Conservation (phyloP, 1,284 basidiomycete genomes). For the Malassezia yamatoensis region DNA sequence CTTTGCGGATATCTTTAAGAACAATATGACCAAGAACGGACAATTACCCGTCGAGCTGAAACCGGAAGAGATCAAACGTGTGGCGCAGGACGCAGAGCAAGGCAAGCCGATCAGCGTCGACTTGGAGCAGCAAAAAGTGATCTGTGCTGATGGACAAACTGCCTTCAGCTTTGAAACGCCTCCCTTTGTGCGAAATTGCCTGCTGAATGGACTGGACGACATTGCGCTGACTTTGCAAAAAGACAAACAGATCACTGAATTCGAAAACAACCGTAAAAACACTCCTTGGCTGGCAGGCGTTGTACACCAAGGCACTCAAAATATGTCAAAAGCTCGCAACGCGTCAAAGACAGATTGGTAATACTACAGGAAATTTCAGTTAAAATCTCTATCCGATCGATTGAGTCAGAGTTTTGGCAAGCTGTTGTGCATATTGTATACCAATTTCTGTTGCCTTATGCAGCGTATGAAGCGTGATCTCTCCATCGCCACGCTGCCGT, state of each 20-base stretch:
- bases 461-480: constrained; percentile 1
- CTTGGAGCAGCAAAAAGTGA: constrained; percentile 32
- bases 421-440: constrained; percentile 12
- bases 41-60: constrained; percentile 32
- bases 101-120: constrained; percentile 39
- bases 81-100: constrained; percentile 33
- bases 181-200: constrained; percentile 37
- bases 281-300: constrained; percentile 44
- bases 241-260: constrained; percentile 26
- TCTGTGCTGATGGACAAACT: constrained; percentile 28
- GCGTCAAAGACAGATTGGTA: constrained; percentile 35
- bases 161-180: constrained; percentile 31
- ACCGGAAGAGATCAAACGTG: constrained; percentile 26
- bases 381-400: background rate
- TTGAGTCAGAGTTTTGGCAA: background rate
- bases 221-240: constrained; percentile 41
- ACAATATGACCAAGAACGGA: constrained; percentile 45
- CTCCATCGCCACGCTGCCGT: constrained; percentile 9
- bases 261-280: constrained; percentile 26
- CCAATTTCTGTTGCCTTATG: constrained; percentile 12
- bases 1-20: constrained; percentile 43
- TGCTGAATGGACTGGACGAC: constrained; percentile 42
- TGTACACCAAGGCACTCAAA: constrained; percentile 20
- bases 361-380: background rate
- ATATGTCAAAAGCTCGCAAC: constrained; percentile 20